These are phyloP conservation scores for Cladosporium austrohemisphaericum DNA, from an alignment of 2,329 filamentous ascomycete species.

Conservation along the genomic window DNA sequence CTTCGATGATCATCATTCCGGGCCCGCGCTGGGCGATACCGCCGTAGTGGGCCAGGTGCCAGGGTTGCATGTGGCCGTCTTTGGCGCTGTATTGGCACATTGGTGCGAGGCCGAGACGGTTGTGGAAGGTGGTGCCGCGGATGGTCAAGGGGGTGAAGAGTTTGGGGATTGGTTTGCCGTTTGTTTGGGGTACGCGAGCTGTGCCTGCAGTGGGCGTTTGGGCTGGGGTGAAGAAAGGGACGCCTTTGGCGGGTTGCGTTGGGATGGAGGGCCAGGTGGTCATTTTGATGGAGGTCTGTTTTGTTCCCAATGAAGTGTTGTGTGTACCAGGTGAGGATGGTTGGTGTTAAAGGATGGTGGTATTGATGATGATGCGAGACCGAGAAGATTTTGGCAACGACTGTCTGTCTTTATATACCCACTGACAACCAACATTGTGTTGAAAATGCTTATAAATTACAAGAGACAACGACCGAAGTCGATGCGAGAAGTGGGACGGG, in stretches of 20 bases:
- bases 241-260: constrained; percentile 35
- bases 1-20: constrained; percentile 71
- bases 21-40: constrained; percentile 73
- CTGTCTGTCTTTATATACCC: no score
- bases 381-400: no score
- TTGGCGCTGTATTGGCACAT: constrained; percentile 65
- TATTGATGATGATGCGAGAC: no score
- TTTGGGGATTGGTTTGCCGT: constrained; percentile 52
- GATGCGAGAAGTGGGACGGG: no score
- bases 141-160: constrained; percentile 57
- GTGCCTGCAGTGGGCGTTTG: constrained; percentile 47
- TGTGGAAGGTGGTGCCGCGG: constrained; percentile 59
- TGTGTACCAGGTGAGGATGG: no score
- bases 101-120: constrained; percentile 61
- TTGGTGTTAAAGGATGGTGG: no score
- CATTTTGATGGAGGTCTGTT: background rate
- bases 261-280: background rate
- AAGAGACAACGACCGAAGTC: no score
- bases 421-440: no score
- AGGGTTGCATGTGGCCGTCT: constrained; percentile 67
- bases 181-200: constrained; percentile 43
- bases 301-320: no score
- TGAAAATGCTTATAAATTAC: no score
- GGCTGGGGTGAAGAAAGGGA: constrained; percentile 47
- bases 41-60: constrained; percentile 32